Evolutionary conservation across 139 green algal genomes (phyloP).

Genomic region (Coelastrella sp.): DNA sequence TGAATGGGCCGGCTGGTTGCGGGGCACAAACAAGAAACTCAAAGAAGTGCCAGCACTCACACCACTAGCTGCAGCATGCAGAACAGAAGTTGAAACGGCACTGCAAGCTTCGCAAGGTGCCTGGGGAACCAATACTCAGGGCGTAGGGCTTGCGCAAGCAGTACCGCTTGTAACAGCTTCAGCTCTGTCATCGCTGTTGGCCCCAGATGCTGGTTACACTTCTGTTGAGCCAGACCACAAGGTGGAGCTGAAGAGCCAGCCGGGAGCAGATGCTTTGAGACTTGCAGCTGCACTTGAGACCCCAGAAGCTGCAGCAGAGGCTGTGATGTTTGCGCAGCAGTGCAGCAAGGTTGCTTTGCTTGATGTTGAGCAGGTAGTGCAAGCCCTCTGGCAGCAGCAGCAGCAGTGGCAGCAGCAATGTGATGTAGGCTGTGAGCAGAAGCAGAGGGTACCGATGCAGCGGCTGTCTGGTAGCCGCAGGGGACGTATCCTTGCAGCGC

Average conservation of each 20-base stretch:
- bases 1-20: conserved; percentile 20
- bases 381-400: conserved; percentile 28
- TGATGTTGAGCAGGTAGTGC: not conserved
- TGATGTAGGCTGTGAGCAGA: not conserved
- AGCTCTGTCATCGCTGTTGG: not conserved
- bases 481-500: not conserved
- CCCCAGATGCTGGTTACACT: no score
- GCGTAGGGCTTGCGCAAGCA: not conserved
- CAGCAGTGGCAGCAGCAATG: conserved; percentile 7
- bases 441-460: conserved; percentile 23
- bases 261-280: no score
- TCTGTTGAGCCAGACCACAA: no score
- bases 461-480: conserved; percentile 5
- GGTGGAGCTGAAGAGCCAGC: no score
- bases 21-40: conserved; percentile 24
- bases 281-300: not conserved
- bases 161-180: not conserved
- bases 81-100: conserved; percentile 19
- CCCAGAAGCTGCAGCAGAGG: not conserved
- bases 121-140: not conserved
- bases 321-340: not conserved
- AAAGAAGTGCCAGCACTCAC: not conserved
- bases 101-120: conserved; percentile 30
- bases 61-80: conserved; percentile 30
- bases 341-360: not conserved